Base-by-base conservation (phyloP, 1,284 basidiomycete genomes). In the Schizophyllum commune region DNA sequence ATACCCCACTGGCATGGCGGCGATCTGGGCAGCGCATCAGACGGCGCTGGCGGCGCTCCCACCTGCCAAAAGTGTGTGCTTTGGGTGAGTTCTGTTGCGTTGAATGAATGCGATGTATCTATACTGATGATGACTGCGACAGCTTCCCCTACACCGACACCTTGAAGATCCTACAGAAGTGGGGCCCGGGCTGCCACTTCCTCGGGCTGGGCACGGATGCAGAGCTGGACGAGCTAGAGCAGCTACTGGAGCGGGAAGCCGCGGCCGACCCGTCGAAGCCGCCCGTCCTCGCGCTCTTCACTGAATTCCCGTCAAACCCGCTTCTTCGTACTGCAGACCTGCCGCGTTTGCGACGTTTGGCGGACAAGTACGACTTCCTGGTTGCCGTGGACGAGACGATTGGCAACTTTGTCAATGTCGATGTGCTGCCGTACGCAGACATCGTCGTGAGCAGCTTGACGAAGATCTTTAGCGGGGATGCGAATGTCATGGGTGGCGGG, bases 401-500 rank as follows among this genome's bases (percentile, higher is more conserved):
- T 58, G 96, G 96, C 33, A 98, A 96, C 73, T 96, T 97, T 68
- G 84, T 94, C 66, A 99, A 99, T 68, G 94, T 99, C 55, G 91
- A 97, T 68, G 91, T 97, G 5, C 78, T 97, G 4, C 89, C 89
- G 4, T 93, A 86, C 66, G 92, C 91, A 1, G 97, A 99, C 74
- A 84, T 99, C 32, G 87, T 98, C n/a, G 96, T 91, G 58, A 94
- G 92, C 68, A 96, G 92, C 72, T 75, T 99, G 69, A 92, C 92
- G 56, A 99, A 99, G 77, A 83, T 99, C 22, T 99, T 99, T 75
- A 95, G 92, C 64, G 96, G 96, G 2, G 91, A 94, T 62, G 85
- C 89, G 33, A 99, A 99, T 70, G 95, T 96, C 61, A 98, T 99
- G 96, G 96, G 96, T 59, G 96, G 96, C 67, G 91, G 91, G 94